Percentiles rank a stretch among this genome's conserved stretches.
These are phyloP conservation scores for Lavandula angustifolia DNA, from an alignment of 257 asterid genomes.

Conservation along the genomic window DNA sequence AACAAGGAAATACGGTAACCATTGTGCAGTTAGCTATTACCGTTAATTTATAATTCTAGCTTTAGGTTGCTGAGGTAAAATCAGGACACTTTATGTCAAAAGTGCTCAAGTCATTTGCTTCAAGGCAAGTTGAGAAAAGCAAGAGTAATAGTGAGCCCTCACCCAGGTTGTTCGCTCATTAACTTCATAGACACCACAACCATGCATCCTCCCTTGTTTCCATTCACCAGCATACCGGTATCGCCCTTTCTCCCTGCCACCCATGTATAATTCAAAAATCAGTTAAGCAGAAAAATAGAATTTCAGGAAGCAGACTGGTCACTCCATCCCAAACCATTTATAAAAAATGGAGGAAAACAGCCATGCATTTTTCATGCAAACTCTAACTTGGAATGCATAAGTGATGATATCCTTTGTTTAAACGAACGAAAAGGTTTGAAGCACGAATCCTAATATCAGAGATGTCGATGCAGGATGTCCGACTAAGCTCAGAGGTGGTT, in stretches of 20 bases:
- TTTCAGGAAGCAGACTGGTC: not conserved
- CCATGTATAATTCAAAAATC: constrained; percentile 32
- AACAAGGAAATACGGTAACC: not conserved
- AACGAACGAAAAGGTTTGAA: not conserved
- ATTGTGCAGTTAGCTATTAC: not conserved
- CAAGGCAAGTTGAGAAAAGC: constrained; percentile 23
- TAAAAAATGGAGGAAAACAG: not conserved
- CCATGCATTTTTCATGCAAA: constrained; percentile 21
- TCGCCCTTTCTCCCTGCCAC: constrained; percentile 88
- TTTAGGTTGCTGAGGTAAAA: constrained; percentile 3
- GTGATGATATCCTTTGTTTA: constrained; percentile 1
- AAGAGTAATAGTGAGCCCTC: constrained; percentile 38
- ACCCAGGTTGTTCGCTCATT: constrained; percentile 77
- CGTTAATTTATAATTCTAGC: not conserved
- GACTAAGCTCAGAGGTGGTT: constrained; percentile 4
- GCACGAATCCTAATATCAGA: not conserved
- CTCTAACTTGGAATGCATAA: not conserved
- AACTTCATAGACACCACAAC: constrained; percentile 94
- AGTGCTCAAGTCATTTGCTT: not conserved
- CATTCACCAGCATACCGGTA: constrained; percentile 95
- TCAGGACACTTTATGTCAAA: constrained; percentile 4
- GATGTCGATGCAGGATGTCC: not conserved
- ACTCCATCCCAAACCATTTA: not conserved
- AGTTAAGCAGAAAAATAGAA: constrained; percentile 15
- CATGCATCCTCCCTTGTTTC: constrained; percentile 99